phyloP scores from a whole-genome alignment of 2,329 filamentous ascomycete species.

The Cytospora schulzeri region DNA sequence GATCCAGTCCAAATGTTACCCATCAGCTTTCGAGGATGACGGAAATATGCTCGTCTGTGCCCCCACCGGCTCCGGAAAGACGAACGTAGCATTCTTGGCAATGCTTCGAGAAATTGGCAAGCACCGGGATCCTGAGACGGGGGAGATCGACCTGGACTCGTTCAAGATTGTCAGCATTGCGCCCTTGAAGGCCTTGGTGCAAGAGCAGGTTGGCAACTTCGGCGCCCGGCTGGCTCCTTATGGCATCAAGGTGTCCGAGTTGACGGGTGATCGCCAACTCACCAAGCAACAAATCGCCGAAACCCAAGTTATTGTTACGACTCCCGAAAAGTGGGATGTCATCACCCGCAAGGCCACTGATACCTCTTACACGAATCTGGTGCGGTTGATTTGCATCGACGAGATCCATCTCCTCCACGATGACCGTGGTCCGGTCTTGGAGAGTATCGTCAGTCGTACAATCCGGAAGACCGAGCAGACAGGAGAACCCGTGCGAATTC shows the following conservation, averaged over 20 bases:
- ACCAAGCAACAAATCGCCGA: conserved; percentile 98
- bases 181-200: conserved; percentile 90
- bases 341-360: conserved; percentile 98
- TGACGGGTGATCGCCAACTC: conserved; percentile 96
- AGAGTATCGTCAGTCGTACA: conserved; percentile 94
- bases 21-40: conserved; percentile 87
- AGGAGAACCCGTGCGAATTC: conserved; percentile 85
- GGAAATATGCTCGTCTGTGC: conserved; percentile 98
- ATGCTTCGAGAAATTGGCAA: conserved; percentile 97
- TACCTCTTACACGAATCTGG: conserved; percentile 94
- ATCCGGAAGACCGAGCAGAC: conserved; percentile 93
- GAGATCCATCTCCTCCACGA: conserved; percentile 98
- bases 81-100: conserved; percentile 96
- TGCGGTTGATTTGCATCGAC: conserved; percentile 93
- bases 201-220: conserved; percentile 98
- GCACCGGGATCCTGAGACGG: conserved; percentile 82
- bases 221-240: conserved; percentile 88
- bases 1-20: conserved; percentile 92
- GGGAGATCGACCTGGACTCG: conserved; percentile 91
- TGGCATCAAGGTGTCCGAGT: conserved; percentile 89
- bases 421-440: conserved; percentile 92
- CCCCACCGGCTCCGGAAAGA: conserved; percentile 96
- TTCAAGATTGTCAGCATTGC: conserved; percentile 99
- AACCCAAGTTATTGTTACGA: conserved; percentile 97
- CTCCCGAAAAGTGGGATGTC: conserved; percentile 98